Conservation (phyloP, 768 basidiomycete species). For the Boletus vinaceobasis region DNA sequence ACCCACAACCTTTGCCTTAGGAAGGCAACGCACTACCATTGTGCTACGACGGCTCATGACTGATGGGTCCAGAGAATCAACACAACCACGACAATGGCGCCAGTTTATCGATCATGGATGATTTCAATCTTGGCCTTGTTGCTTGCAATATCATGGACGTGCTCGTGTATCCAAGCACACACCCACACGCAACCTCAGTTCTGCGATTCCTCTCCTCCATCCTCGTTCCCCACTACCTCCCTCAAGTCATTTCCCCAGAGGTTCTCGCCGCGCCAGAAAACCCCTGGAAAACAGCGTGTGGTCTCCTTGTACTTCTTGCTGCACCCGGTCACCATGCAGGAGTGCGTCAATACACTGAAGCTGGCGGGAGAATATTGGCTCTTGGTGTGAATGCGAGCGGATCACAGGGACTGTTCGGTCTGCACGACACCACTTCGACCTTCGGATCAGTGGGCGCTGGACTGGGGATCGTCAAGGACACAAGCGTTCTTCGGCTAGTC, state of each 20-base stretch:
- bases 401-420: constrained; percentile 36
- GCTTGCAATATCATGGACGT: constrained; percentile 53
- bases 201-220: constrained; percentile 52
- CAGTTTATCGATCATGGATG: not conserved
- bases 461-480: constrained; percentile 31
- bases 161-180: constrained; percentile 67
- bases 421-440: constrained; percentile 35
- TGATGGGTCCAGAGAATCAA: no score
- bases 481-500: constrained; percentile 23
- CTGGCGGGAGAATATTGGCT: constrained; percentile 70
- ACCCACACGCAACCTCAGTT: constrained; percentile 46
- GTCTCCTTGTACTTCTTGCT: constrained; percentile 78
- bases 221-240: constrained; percentile 72
- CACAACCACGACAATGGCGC: not conserved
- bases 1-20: constrained; percentile 40
- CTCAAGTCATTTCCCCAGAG: constrained; percentile 62
- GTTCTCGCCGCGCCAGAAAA: constrained; percentile 55
- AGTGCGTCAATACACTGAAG: constrained; percentile 58
- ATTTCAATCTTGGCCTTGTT: not conserved
- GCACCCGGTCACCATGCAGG: constrained; percentile 38
- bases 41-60: constrained; percentile 35
- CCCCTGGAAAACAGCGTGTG: constrained; percentile 77
- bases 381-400: constrained; percentile 61
- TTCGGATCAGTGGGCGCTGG: constrained; percentile 36
- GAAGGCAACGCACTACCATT: constrained; percentile 40